A percentile compares a stretch with the other conserved stretches of the same genome.
Conservation (phyloP, 2,329 filamentous ascomycete species). For the Emmonsia crescens region DNA sequence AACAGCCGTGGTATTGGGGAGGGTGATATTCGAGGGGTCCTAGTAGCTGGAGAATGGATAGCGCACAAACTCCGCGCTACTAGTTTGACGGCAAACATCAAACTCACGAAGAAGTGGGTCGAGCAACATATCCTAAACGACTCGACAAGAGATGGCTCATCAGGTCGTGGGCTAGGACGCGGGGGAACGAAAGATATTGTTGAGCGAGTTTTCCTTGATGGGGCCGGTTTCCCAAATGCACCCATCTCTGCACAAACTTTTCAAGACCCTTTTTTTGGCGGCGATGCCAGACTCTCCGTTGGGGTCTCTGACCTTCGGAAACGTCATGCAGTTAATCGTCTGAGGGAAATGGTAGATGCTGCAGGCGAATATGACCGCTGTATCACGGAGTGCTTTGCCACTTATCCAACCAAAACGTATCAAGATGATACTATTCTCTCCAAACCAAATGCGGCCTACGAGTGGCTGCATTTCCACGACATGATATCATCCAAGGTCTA, state of each 20-base stretch:
- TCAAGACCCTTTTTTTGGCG: conserved; percentile 23
- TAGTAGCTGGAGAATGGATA: conserved; percentile 57
- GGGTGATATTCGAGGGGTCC: conserved; percentile 51
- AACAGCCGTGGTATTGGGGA: conserved; percentile 37
- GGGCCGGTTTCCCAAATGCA: conserved; percentile 47
- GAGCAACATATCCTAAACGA: conserved; percentile 47
- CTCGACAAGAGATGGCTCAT: conserved; percentile 41
- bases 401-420: conserved; percentile 77
- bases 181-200: conserved; percentile 55
- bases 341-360: conserved; percentile 53
- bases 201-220: conserved; percentile 55
- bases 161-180: conserved; percentile 49
- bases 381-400: conserved; percentile 63
- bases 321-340: conserved; percentile 46
- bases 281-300: conserved; percentile 25
- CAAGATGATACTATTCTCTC: conserved; percentile 87
- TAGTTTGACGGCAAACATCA: conserved; percentile 25
- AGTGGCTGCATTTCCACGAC: conserved; percentile 95
- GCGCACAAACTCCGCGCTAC: conserved; percentile 47
- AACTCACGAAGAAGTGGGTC: conserved; percentile 49
- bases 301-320: conserved; percentile 52
- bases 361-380: conserved; percentile 53
- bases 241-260: conserved; percentile 29
- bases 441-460: conserved; percentile 78
- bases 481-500: conserved; percentile 66